A percentile compares a stretch with the other conserved stretches of the same genome.
phyloP scores from a whole-genome alignment of 1,284 basidiomycete genomes.

The Rhizoctonia solani region DNA sequence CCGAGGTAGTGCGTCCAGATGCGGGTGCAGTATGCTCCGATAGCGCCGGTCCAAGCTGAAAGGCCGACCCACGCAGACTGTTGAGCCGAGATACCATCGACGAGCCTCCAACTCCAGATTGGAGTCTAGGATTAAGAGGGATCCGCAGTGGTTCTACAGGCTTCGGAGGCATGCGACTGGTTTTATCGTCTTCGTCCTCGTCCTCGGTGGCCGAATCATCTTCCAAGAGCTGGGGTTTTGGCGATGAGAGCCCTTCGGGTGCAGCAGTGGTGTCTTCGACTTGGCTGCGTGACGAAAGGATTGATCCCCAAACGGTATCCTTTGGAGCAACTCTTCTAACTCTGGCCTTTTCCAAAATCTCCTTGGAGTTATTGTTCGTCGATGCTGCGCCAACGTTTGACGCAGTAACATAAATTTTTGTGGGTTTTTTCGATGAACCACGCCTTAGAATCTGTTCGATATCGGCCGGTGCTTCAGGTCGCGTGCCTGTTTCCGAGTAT shows the following conservation, averaged over 20 bases:
- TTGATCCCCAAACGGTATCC: slow-evolving; percentile 1
- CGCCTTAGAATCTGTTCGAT: slow-evolving; percentile 10
- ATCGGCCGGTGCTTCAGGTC: slow-evolving; percentile 10
- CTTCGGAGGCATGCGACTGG: not conserved
- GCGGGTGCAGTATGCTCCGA: not conserved
- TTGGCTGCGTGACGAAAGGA: slow-evolving; percentile 13
- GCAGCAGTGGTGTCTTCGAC: not conserved
- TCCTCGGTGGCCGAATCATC: slow-evolving; percentile 30
- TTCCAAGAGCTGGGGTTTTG: not conserved
- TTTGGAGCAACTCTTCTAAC: not conserved
- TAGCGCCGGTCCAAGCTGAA: slow-evolving; percentile 5
- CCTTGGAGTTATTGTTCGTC: slow-evolving; percentile 18
- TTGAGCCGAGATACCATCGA: slow-evolving; percentile 33
- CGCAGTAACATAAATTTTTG: not conserved
- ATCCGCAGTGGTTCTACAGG: not conserved
- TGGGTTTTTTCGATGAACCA: slow-evolving; percentile 5
- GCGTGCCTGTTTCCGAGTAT: slow-evolving; percentile 10
- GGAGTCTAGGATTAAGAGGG: not conserved
- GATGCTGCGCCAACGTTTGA: slow-evolving; percentile 1
- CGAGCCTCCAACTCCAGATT: not conserved
- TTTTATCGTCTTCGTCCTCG: slow-evolving; percentile 1
- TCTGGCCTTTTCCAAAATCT: slow-evolving; percentile 17
- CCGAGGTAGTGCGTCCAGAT: not conserved
- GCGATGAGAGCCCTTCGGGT: not conserved
- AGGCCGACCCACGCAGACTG: slow-evolving; percentile 23